Percentiles rank a stretch among this genome's conserved stretches.
phyloP scores from a whole-genome alignment of 2,329 filamentous ascomycete genomes.

The Colletotrichum sp. region DNA sequence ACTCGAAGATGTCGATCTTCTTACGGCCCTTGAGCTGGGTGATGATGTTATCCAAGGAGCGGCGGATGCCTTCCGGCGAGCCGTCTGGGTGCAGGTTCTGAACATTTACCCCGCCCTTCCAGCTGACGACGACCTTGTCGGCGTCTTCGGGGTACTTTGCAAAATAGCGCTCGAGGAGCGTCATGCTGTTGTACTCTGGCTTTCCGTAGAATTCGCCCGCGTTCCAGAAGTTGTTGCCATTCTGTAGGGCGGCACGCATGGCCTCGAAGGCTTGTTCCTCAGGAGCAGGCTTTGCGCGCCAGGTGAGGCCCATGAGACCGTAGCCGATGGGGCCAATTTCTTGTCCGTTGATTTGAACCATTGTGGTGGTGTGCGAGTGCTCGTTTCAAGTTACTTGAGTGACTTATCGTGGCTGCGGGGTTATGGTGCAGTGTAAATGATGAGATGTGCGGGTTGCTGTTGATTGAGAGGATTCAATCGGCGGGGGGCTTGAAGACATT shows the following conservation, averaged over 20 bases:
- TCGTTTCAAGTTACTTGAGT: neutral
- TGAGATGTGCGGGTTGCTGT: neutral
- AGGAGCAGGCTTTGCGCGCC: slow-evolving; percentile 42
- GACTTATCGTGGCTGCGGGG: neutral
- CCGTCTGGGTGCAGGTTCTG: slow-evolving; percentile 49
- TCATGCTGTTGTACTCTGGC: slow-evolving; percentile 61
- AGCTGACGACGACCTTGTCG: slow-evolving; percentile 62
- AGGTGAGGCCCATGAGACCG: slow-evolving; percentile 59
- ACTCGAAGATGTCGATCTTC: slow-evolving; percentile 66
- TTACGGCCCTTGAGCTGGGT: slow-evolving; percentile 57
- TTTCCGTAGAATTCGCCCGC: slow-evolving; percentile 70
- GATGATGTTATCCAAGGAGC: slow-evolving; percentile 63
- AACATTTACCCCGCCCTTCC: slow-evolving; percentile 61
- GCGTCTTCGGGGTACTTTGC: slow-evolving; percentile 68
- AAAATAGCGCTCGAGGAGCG: slow-evolving; percentile 67
- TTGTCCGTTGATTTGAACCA: slow-evolving; percentile 44
- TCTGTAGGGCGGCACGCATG: slow-evolving; percentile 56
- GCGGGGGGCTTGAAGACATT: neutral
- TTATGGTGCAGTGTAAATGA: neutral
- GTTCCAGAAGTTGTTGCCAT: slow-evolving; percentile 61
- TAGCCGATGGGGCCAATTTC: slow-evolving; percentile 56
- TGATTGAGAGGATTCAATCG: neutral
- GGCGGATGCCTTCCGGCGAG: slow-evolving; percentile 57
- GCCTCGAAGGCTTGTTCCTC: slow-evolving; percentile 58
- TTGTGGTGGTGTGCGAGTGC: slow-evolving; percentile 12